These are phyloP conservation scores for Ustilago esculenta DNA, from an alignment of 1,284 basidiomycete species.

Conservation along the genomic window DNA sequence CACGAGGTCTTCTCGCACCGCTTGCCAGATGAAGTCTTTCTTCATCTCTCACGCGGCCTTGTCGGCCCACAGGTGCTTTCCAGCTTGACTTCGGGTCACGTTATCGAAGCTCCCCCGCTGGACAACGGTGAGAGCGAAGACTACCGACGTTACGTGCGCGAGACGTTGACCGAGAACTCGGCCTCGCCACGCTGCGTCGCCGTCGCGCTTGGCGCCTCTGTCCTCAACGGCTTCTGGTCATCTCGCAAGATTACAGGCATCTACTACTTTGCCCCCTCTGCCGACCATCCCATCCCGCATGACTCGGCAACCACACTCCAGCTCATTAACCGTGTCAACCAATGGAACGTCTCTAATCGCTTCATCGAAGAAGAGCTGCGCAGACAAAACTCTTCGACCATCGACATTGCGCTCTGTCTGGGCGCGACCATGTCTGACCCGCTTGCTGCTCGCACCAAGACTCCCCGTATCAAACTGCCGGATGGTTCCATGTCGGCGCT, in stretches of 20 bases:
- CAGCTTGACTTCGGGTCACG: constrained; percentile 84
- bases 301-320: constrained; percentile 79
- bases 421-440: constrained; percentile 76
- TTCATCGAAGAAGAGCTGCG: constrained; percentile 93
- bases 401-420: constrained; percentile 93
- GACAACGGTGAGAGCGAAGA: constrained; percentile 94
- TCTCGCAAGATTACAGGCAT: constrained; percentile 58
- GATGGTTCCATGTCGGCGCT: constrained; percentile 68
- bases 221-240: constrained; percentile 63
- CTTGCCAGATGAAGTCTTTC: constrained; percentile 95
- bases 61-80: constrained; percentile 86
- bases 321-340: constrained; percentile 84
- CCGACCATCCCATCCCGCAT: constrained; percentile 55
- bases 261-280: constrained; percentile 58
- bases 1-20: constrained; percentile 95
- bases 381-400: constrained; percentile 96
- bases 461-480: constrained; percentile 36
- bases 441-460: constrained; percentile 58
- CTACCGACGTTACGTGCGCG: constrained; percentile 92
- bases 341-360: constrained; percentile 90
- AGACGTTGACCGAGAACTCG: constrained; percentile 89
- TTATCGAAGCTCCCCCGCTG: constrained; percentile 86
- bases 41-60: constrained; percentile 91
- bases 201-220: constrained; percentile 68
- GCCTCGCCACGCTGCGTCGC: constrained; percentile 89